Evolutionary conservation across 139 green algal genomes (phyloP).

Genomic region (Zygnema circumcarinatum): DNA sequence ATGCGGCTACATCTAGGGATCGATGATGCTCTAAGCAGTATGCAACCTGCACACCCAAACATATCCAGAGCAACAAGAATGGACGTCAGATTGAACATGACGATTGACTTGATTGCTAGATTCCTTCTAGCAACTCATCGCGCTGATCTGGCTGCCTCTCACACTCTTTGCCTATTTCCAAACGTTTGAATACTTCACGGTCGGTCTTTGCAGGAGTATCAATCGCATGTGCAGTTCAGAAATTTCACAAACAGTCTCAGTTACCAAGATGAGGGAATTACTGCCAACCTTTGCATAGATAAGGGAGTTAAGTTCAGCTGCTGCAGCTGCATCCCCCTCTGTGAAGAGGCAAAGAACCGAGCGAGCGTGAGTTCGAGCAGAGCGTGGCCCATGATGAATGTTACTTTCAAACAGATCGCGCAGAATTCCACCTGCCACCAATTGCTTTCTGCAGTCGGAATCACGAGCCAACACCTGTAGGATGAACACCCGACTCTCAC

Average conservation of each 20-base stretch:
- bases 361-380: constrained; percentile 33
- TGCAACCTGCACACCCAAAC: constrained; percentile 13
- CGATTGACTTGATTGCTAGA: too few relatives aligned
- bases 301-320: constrained; percentile 3
- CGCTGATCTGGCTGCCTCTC: too few relatives aligned
- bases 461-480: not conserved
- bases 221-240: too few relatives aligned
- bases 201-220: too few relatives aligned
- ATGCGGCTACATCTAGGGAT: constrained; percentile 53
- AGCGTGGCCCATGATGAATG: constrained; percentile 53
- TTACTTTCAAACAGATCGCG: constrained; percentile 61
- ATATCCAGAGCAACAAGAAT: not conserved
- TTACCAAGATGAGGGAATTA: too few relatives aligned
- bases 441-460: not conserved
- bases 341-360: constrained; percentile 48
- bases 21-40: constrained; percentile 58
- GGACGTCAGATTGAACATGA: not conserved
- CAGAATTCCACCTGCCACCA: constrained; percentile 34
- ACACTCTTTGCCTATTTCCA: too few relatives aligned
- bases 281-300: constrained; percentile 5
- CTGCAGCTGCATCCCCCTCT: constrained; percentile 26
- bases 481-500: too few relatives aligned
- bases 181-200: too few relatives aligned
- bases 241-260: too few relatives aligned
- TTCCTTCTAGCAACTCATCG: too few relatives aligned